Evolutionary conservation across 2,329 filamentous ascomycete species (phyloP), one percentile per base, ranked within the genome.

Genomic region (Catunica adiposa): DNA sequence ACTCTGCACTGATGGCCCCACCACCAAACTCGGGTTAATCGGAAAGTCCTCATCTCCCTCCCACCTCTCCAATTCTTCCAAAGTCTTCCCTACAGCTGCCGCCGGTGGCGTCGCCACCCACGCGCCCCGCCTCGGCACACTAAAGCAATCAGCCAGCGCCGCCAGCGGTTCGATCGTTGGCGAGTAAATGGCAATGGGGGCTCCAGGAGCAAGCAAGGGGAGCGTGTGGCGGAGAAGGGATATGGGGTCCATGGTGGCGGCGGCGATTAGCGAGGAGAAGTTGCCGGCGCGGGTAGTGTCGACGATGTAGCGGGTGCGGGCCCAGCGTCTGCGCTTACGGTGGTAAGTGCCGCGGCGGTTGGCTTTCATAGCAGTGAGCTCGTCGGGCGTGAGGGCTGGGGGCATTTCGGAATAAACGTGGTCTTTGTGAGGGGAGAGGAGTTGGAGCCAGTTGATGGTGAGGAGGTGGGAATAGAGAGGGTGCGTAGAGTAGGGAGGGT

Each of bases 381-480:
- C 75, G 15, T 81, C 77, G 0, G 80, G 72, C 0, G 80, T 63
- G 1, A 83, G 72, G 0, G 70, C 65, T 0, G 79, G 73, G 0
- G 88, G 84, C 54, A 83, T 77, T 25, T 78, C 75, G 31, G 73
- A 69, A 68, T 94, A 95, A 3, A 84, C 79, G 0, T 78, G 75
- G 66, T 97, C 92, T 29, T 80, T 72, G 37, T 78, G 70, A 0
- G 92, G 92, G 23, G 84, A 76, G 15, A 96, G 71, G 3, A 98
- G 79, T 68, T 97, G 90, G 1, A 98, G 78, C 89, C 90, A 98
- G 26, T 87, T 90, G 29, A 97, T 73, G 3, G 84, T 80, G 63
- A 90, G 83, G 53, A 98, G 79, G 65, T 92, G 83, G 15, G 78
- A 83, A 67, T 84, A 78, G 9, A 98, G 79, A 0, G 92, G 90